phyloP scores from a whole-genome alignment of 208 protist genomes.

The Acanthamoeba lenticulata region DNA sequence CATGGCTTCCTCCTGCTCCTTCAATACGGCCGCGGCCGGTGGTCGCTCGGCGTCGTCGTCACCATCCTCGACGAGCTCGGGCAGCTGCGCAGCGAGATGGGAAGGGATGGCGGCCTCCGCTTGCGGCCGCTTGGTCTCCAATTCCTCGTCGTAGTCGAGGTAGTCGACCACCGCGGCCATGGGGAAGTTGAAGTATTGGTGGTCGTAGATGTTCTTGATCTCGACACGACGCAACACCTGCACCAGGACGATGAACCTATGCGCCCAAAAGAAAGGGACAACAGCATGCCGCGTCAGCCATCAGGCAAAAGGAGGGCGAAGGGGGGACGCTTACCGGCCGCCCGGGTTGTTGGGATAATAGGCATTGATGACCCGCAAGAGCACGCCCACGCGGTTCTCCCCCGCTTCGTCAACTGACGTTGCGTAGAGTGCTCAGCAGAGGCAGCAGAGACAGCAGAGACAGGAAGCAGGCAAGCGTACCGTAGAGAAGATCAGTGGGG shows the following conservation, averaged over 20 bases:
- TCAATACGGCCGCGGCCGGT: neutral
- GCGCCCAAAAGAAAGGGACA: neutral
- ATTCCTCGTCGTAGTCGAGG: constrained; percentile 20
- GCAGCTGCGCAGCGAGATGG: neutral
- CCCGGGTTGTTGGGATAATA: constrained; percentile 33
- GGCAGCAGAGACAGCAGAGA: too few species aligned
- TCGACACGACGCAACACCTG: neutral
- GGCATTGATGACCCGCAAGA: neutral
- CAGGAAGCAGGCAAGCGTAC: neutral
- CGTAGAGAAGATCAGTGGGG: neutral
- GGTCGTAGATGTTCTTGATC: constrained; percentile 1
- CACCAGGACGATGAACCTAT: neutral
- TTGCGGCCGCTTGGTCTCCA: neutral
- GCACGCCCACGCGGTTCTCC: constrained; percentile 10
- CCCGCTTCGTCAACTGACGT: neutral
- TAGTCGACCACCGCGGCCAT: neutral
- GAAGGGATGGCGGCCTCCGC: neutral
- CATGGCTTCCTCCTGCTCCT: neutral
- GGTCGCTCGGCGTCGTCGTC: neutral
- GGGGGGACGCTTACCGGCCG: neutral
- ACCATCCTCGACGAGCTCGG: neutral
- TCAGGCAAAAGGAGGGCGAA: neutral
- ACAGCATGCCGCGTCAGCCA: neutral
- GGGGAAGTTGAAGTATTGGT: neutral
- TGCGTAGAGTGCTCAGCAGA: too few species aligned